Evolutionary conservation across 1,284 basidiomycete genomes (phyloP).

Genomic region (Sutorius eximius): DNA sequence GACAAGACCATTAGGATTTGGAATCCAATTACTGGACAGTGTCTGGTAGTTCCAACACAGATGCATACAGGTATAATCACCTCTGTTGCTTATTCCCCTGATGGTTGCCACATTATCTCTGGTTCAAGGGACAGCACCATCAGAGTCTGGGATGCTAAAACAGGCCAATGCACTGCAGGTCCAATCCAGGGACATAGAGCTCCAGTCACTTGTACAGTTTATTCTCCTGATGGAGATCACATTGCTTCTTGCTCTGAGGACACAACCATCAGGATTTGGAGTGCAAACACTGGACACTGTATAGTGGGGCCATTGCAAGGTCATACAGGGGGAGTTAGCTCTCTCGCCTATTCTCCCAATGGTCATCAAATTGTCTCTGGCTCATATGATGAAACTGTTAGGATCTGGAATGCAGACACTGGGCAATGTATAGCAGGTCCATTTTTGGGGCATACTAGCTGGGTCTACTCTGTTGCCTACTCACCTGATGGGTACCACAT

Average conservation of each 20-base stretch:
- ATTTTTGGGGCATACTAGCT: background rate
- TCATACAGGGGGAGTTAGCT: background rate
- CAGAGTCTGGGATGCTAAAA: slow-evolving; percentile 14
- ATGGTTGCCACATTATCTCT: slow-evolving; percentile 15
- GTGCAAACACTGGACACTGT: slow-evolving; percentile 8
- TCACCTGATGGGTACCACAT: slow-evolving; percentile 10
- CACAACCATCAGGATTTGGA: slow-evolving; percentile 10
- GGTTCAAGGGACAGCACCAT: slow-evolving; percentile 8
- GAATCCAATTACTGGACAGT: slow-evolving; percentile 22
- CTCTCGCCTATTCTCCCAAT: slow-evolving; percentile 20
- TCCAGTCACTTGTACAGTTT: background rate
- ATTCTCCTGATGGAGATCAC: slow-evolving; percentile 16
- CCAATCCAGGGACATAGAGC: slow-evolving; percentile 6
- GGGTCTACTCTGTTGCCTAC: slow-evolving; percentile 10
- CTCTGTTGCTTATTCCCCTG: slow-evolving; percentile 18
- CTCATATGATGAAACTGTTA: slow-evolving; percentile 8
- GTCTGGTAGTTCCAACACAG: slow-evolving; percentile 8
- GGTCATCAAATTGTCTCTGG: slow-evolving; percentile 18
- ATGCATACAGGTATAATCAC: background rate
- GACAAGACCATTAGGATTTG: slow-evolving; percentile 19
- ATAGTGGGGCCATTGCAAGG: slow-evolving; percentile 1
- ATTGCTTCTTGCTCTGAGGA: slow-evolving; percentile 16
- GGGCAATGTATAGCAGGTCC: slow-evolving; percentile 7
- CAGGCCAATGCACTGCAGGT: slow-evolving; percentile 14
- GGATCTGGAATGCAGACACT: slow-evolving; percentile 12